Base-by-base conservation (phyloP, 495 filamentous ascomycete genomes). In the Hypoxylon fuscum region DNA sequence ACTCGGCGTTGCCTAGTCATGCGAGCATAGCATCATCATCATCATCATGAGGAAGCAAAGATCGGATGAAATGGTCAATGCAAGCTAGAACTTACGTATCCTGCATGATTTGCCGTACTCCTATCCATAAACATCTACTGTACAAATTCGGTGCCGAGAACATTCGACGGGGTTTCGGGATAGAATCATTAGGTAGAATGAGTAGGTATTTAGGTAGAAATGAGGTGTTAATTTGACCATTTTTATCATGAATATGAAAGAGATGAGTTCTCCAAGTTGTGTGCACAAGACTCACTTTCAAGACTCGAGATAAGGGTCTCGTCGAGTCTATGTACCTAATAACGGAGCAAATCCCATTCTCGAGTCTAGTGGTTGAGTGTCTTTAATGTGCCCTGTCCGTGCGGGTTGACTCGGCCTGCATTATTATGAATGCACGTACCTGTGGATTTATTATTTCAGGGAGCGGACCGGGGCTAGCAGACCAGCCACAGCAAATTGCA, bases 401-500 rank as follows among this genome's bases (percentile, higher is more conserved):
- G 17, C n/a, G 22, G n/a, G 22, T 27, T 15, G 21, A 45, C 22
- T 45, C 23, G 23, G 23, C 23, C 23, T n/a, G 42, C 20, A 25
- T 27, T 25, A 18, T 29, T 18, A 8, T 27, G 25, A 27, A 27
- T 27, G n/a, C n/a, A 45, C 17, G n/a, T 20, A 40, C 37, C 37
- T 18, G 37, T 45, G 2, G 21, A 45, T 35, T 48, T 54, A 47
- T 59, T 59, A 59, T 59, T 65, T 25, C 55, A 62, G 40, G 52
- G 51, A 50, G 38, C 8, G 37, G 38, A 48, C 38, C 57, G 17
- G 57, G 53, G 63, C 43, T 43, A 43, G 10, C 10, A 49, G 50
- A 47, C 63, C 34, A 49, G 53, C 63, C 52, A 45, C 52, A 61
- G 52, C 35, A 66, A 66, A 66, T 66, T 66, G 48, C 63, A 54